Evolutionary conservation across 2,329 filamentous ascomycete species (phyloP), one percentile per base, ranked within the genome.

Genomic region (Aspergillus chevalieri): DNA sequence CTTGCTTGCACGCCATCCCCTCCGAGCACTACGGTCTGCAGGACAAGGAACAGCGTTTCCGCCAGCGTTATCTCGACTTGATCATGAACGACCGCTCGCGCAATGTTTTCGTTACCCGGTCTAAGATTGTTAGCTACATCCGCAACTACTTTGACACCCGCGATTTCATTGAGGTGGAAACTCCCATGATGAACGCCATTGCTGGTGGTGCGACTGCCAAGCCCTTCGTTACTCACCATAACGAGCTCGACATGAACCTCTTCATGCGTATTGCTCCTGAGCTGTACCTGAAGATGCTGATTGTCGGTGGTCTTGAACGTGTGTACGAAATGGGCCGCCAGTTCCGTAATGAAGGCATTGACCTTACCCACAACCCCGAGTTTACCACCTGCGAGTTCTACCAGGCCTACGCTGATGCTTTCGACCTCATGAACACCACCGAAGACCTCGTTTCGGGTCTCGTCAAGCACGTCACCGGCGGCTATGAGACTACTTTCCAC

Each of bases 361-460:
- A 95, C 68, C 77, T 93, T 46, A 98, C 93, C 6, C 93, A 98
- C 78, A 98, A 97, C 77, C 93, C 88, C 36, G 93, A 98, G 69
- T 98, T 98, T 77, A 98, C 93, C 41, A 95, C 89, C 22, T 89
- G 89, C 70, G 93, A 98, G 72, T 97, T 97, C 75, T 98, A 98
- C 74, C 85, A 87, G 81, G 92, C 93, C 3, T 97, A 90, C 59
- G 87, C 86, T 49, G 90, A 95, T 71, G 83, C 95, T 59, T 87
- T 94, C 70, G 93, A 97, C 66, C 77, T 96, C 52, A 89, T 95
- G 86, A 76, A 87, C 52, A 80, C 89, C 64, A 97, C 93, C 1
- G 93, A 98, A 72, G 91, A 96, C 66, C 85, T 98, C 26, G 86
- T 98, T 43, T 91, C 89, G 28, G 82, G 85, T 38, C 80, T 97